A percentile compares a stretch with the other conserved stretches of the same genome.
These are phyloP conservation scores for Pleurozium schreberi DNA, from an alignment of 225 moss, liverwort and hornwort genomes.

Conservation along the genomic window DNA sequence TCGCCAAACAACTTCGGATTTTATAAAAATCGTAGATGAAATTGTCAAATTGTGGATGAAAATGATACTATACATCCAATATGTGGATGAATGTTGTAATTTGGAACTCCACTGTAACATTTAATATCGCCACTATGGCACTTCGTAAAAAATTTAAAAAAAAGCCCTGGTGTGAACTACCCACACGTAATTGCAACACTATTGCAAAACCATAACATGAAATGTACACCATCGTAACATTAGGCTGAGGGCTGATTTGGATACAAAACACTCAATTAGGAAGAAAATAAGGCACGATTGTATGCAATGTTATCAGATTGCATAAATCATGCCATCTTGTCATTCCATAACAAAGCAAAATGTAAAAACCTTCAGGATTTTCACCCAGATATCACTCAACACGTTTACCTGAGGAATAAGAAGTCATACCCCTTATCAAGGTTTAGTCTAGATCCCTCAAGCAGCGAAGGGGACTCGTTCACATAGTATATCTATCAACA, in stretches of 20 bases:
- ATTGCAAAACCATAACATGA: neutral
- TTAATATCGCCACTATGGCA: no score
- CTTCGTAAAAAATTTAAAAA: no score
- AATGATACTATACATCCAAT: no score
- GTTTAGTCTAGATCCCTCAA: neutral
- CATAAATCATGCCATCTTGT: neutral
- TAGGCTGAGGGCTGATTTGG: no score
- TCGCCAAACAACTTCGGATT: no score
- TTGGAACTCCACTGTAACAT: no score
- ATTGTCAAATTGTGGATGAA: no score
- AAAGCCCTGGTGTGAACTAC: no score
- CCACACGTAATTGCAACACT: neutral
- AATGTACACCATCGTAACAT: neutral
- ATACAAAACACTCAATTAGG: neutral
- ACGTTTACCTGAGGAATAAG: neutral
- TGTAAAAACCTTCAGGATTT: neutral
- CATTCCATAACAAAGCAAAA: neutral
- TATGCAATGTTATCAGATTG: neutral
- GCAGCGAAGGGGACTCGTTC: neutral
- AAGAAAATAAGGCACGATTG: neutral
- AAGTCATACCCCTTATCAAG: no score
- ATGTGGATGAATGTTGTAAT: no score
- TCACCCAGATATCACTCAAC: neutral
- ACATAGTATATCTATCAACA: neutral
- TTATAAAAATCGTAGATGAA: no score